phyloP scores from a whole-genome alignment of 768 basidiomycete genomes.

The Phylloporus sp. region DNA sequence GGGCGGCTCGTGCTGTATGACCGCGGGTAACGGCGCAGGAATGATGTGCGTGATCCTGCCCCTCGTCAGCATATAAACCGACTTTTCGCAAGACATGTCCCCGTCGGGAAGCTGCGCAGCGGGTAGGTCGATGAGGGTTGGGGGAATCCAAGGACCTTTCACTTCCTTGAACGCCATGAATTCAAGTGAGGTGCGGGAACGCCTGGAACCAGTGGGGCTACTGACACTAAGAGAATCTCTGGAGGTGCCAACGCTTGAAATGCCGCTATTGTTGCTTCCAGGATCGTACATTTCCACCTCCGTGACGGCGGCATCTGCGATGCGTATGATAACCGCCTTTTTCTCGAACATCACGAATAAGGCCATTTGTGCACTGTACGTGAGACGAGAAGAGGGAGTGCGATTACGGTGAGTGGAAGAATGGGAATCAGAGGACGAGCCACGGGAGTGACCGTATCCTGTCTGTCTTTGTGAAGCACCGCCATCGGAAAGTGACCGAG shows the following conservation, averaged over 20 bases:
- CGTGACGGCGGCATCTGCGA: slow-evolving; percentile 74
- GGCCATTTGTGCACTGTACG: slow-evolving; percentile 67
- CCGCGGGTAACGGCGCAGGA: slow-evolving; percentile 60
- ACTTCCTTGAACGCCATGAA: slow-evolving; percentile 37
- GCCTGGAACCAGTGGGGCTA: slow-evolving; percentile 25
- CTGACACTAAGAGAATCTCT: slow-evolving; percentile 25
- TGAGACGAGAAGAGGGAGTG: slow-evolving; percentile 33
- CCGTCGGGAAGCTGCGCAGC: slow-evolving; percentile 15
- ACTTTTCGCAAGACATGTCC: slow-evolving; percentile 28
- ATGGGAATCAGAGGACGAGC: slow-evolving; percentile 38
- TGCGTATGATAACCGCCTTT: slow-evolving; percentile 77
- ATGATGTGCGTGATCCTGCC: slow-evolving; percentile 66
- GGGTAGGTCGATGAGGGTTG: slow-evolving; percentile 23
- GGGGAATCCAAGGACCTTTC: slow-evolving; percentile 26
- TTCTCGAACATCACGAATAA: slow-evolving; percentile 86
- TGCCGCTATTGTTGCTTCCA: slow-evolving; percentile 5
- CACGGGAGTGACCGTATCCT: slow-evolving; percentile 37
- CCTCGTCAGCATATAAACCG: slow-evolving; percentile 61
- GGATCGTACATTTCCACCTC: slow-evolving; percentile 62
- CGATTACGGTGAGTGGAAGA: slow-evolving; percentile 26
- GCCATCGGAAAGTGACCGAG: slow-evolving; percentile 41
- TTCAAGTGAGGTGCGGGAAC: slow-evolving; percentile 43
- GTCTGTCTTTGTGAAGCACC: slow-evolving; percentile 24
- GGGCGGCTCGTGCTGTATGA: slow-evolving; percentile 43
- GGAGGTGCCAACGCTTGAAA: slow-evolving; percentile 10